Conservation (phyloP, 495 filamentous ascomycete species). For the Penicillium egyptiacum region DNA sequence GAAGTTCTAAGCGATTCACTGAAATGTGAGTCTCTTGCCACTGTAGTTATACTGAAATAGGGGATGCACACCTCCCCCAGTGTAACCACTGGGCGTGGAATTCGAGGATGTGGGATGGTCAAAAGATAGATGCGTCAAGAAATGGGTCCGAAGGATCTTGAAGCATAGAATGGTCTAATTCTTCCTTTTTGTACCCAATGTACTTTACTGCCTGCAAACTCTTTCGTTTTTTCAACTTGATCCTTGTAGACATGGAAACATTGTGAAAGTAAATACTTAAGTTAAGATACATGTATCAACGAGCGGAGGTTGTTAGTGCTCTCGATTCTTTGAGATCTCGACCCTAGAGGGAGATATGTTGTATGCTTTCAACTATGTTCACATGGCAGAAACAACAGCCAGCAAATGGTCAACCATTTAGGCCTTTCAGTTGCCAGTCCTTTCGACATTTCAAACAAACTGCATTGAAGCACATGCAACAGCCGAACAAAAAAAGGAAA, state of each 20-base stretch:
- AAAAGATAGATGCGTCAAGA: conserved; percentile 55
- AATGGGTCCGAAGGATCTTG: conserved; percentile 41
- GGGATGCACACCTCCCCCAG: conserved; percentile 32
- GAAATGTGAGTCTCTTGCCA: conserved; percentile 19
- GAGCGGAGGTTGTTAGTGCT: not conserved
- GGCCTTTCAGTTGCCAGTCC: not conserved
- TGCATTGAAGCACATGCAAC: not conserved
- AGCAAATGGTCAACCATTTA: not conserved
- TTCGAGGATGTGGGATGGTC: conserved; percentile 38
- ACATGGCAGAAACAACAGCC: not conserved
- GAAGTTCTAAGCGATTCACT: conserved; percentile 81
- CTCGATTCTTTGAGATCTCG: not conserved
- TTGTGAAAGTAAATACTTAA: not conserved
- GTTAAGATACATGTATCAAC: not conserved
- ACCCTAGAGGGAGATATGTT: not conserved
- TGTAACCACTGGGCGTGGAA: conserved; percentile 30
- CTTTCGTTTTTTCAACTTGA: conserved; percentile 38
- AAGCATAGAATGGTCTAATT: conserved; percentile 49
- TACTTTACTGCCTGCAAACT: conserved; percentile 59
- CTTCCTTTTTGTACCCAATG: conserved; percentile 51
- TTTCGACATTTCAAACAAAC: not conserved
- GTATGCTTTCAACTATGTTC: not conserved
- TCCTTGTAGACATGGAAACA: not conserved
- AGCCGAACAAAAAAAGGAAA: not conserved
- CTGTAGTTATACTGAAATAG: conserved; percentile 38